Evolutionary conservation across 768 basidiomycete species (phyloP), one percentile per base, ranked within the genome.

Genomic region (Panaeolus papilionaceus): DNA sequence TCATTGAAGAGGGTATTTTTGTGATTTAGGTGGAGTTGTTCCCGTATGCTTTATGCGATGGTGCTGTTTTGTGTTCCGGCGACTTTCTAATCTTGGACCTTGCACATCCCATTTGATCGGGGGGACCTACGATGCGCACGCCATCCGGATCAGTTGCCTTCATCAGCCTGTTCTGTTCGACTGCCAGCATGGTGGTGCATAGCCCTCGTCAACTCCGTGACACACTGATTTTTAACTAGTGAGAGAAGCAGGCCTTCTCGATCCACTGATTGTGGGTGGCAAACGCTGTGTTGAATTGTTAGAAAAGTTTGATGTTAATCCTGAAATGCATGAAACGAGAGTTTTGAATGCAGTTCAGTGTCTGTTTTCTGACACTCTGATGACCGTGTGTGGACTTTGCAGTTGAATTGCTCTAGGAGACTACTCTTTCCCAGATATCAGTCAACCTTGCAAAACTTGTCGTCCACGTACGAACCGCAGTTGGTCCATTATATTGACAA

Each of bases 151-250:
- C 28, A 58, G 1, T 58, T 58, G 26, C 33, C 33, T 37, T 58
- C 14, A 16, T 58, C 54, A 58, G 54, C 28, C 12, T 58, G 14
- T 16, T 58, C 54, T 37, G 54, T 28, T 58, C 16, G 26, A 28
- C 54, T 28, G 28, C 54, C 28, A 33, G 54, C 54, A 51, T 51
- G 47, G 6, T 51, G 47, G 47, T 51, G 47, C 47, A 51, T 26
- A 51, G 47, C 20, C 10, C 26, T 33, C 2, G 0, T 28, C 33
- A 26, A 49, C 47, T 49, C 47, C 8, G n/a, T 49, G 47, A 23
- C 20, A 23, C 23, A 26, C 14, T 49, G 47, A 49, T 23, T 45
- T 7, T 16, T 33, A 14, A 16, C n/a, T 7, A 45, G 14, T 45
- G 44, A 45, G 44, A 45, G 44, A 45, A 18, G 3, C 16, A 6